Base-by-base conservation (phyloP, 2,329 filamentous ascomycete species). In the Remersonia thermophila region DNA sequence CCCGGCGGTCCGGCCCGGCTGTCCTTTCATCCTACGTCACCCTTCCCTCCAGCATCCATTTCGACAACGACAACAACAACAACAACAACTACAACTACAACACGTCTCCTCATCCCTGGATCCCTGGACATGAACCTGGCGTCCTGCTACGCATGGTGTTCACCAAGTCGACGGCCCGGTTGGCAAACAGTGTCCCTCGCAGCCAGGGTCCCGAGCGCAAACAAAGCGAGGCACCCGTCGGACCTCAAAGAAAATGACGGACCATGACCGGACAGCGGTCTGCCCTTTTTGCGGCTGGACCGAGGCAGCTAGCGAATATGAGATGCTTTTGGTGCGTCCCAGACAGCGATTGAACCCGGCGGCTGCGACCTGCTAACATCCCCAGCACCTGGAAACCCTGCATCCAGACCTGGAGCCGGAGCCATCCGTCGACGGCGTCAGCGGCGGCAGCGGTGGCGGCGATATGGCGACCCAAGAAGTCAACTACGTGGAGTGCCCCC, bases 401-500 rank as follows among this genome's bases (percentile, higher is more conserved):
- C 53, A 55, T 35, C 30, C 48, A 15, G 51, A 55, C 20, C 47
- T 41, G 15, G 44, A 47, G 20, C 20, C 5, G 20, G 20, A 23
- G 9, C 20, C 20, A 9, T 9, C 20, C 5, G 20, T 9, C 36
- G 46, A 44, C 16, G 48, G 51, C 30, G 9, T 35, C 32, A 20
- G 17, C 30, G 38, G 12, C 36, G 38, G 20, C 29, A 35, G 35
- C 25, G 45, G 38, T 15, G 42, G 43, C 31, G 47, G n/a, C n/a
- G n/a, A n/a, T n/a, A n/a, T n/a, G n/a, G n/a, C n/a, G n/a, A n/a
- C 53, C 26, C 52, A 57, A 8, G 55, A 60, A 27, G 43, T 45
- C 7, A 39, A 58, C 12, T 74, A 73, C 48, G 58, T 65, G 15
- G 59, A 67, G 29, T 79, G 75, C 46, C 66, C 70, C 1, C 45